A percentile compares a stretch with the other conserved stretches of the same genome.
Conservation (phyloP, 1,284 basidiomycete genomes). For the Athelia sp. region DNA sequence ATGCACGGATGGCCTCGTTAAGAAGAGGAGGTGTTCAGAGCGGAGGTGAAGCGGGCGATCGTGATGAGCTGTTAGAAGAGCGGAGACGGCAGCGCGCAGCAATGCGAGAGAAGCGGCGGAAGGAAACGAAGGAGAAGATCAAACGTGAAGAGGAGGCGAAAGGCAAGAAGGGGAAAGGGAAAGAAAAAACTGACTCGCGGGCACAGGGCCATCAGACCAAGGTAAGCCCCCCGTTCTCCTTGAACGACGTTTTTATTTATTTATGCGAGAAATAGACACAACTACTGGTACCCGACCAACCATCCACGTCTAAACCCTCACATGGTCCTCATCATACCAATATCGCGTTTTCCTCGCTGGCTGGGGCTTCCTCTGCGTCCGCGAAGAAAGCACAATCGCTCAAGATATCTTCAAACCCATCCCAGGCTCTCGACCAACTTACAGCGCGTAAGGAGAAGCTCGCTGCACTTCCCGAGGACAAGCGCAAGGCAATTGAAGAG, state of each 20-base stretch:
- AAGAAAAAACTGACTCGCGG: constrained; percentile 25
- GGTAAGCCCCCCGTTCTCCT: constrained; percentile 28
- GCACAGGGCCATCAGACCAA: constrained; percentile 44
- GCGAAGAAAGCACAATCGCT: constrained; percentile 47
- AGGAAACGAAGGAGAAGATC: constrained; percentile 81
- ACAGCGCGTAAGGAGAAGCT: constrained; percentile 70
- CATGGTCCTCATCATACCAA: constrained; percentile 43
- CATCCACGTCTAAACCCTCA: constrained; percentile 25
- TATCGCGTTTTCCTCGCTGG: constrained; percentile 69
- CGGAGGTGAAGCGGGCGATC: constrained; percentile 47
- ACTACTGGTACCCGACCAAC: constrained; percentile 61
- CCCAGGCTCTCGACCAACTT: constrained; percentile 80
- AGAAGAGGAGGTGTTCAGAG: constrained; percentile 38
- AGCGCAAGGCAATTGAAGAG: constrained; percentile 73
- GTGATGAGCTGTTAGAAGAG: constrained; percentile 80
- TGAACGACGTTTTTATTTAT: not conserved
- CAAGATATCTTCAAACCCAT: constrained; percentile 72
- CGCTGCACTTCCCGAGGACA: constrained; percentile 70
- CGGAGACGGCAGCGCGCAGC: constrained; percentile 70
- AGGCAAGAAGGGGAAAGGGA: constrained; percentile 45
- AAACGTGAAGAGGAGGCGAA: constrained; percentile 48
- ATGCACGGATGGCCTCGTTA: constrained; percentile 71
- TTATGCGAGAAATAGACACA: constrained; percentile 59
- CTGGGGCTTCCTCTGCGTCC: constrained; percentile 37
- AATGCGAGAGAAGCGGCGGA: constrained; percentile 78